These are phyloP conservation scores for Aspergillus japonicus DNA, from an alignment of 2,329 filamentous ascomycete genomes.

Conservation along the genomic window DNA sequence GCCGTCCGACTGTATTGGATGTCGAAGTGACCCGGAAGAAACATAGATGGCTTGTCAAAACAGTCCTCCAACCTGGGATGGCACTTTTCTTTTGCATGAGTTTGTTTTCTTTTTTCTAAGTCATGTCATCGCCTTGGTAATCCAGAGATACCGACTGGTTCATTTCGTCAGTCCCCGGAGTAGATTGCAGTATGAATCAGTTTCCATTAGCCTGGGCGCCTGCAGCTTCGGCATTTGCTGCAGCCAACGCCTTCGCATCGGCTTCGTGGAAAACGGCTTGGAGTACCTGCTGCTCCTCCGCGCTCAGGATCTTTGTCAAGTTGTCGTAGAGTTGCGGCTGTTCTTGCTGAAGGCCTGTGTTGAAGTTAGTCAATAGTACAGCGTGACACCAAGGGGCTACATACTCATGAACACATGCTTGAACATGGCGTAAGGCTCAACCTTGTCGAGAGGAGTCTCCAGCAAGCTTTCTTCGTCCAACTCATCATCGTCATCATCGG, in stretches of 20 bases:
- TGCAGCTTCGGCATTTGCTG: conserved; percentile 37
- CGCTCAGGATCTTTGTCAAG: conserved; percentile 73
- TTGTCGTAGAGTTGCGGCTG: conserved; percentile 85
- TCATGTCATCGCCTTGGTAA: conserved; percentile 18
- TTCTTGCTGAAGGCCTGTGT: conserved; percentile 77
- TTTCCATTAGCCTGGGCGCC: conserved; percentile 36
- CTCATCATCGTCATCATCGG: conserved; percentile 79
- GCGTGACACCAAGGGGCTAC: conserved; percentile 37
- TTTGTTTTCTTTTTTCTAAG: neutral
- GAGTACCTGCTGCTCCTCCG: conserved; percentile 78
- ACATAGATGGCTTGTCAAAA: conserved; percentile 12
- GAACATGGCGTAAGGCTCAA: conserved; percentile 92
- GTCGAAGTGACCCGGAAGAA: conserved; percentile 15
- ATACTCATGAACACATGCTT: conserved; percentile 76
- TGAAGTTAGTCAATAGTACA: conserved; percentile 29
- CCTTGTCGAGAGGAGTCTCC: conserved; percentile 90
- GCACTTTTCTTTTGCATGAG: conserved; percentile 14
- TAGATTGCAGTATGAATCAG: conserved; percentile 27
- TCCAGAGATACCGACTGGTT: conserved; percentile 19
- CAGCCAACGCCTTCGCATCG: conserved; percentile 52
- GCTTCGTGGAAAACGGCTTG: conserved; percentile 75
- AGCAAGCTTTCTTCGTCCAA: conserved; percentile 89
- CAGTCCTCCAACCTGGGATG: conserved; percentile 17
- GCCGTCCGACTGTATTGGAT: conserved; percentile 11
- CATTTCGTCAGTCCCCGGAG: conserved; percentile 20